Evolutionary conservation across 2,329 filamentous ascomycete species (phyloP), one percentile per base, ranked within the genome.

Genomic region (Aspergillus phoenicis): DNA sequence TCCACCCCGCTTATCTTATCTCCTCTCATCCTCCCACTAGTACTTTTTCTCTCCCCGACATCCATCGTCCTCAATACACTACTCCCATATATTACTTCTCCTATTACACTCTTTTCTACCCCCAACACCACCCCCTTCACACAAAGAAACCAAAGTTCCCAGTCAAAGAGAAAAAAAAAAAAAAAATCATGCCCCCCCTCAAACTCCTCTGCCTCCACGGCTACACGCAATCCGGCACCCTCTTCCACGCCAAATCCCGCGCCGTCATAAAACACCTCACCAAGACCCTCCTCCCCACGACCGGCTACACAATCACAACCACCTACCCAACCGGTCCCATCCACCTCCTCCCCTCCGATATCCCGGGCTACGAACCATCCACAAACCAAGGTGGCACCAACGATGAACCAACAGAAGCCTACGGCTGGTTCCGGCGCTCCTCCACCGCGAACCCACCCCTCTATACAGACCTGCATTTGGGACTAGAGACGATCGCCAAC

Each of bases 211-310:
- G 93, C 89, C 83, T 93, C 28, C 90, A 93, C 70, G 90, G 94
- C 77, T 97, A 88, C 84, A 97, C 94, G 7, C 94, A 98, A 82
- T 96, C 91, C 28, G 93, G 93, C 4, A 78, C 88, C 4, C 82
- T 93, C 64, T 97, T 97, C 85, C 89, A 87, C 74, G 86, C 89
- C 75, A 97, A 97, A 81, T 96, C 91, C 49, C 91, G 92, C 75
- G 91, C 91, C 10, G 82, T 97, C 1, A 87, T 93, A 69, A 97
- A 97, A 77, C 82, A 89, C 57, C 84, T 97, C 60, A 77, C 82
- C 62, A 97, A 96, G 73, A 80, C 86, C 28, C 89, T 97, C 64
- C 84, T 86, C 8, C 77, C 84, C 11, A 36, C 53, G 5, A 36
- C 33, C 33, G 33, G 33, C 2, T 84, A 88, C 48, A 78, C 84